A percentile compares a stretch with the other conserved stretches of the same genome.
Conservation (phyloP, 495 filamentous ascomycete genomes). For the Apodospora peruviana region DNA sequence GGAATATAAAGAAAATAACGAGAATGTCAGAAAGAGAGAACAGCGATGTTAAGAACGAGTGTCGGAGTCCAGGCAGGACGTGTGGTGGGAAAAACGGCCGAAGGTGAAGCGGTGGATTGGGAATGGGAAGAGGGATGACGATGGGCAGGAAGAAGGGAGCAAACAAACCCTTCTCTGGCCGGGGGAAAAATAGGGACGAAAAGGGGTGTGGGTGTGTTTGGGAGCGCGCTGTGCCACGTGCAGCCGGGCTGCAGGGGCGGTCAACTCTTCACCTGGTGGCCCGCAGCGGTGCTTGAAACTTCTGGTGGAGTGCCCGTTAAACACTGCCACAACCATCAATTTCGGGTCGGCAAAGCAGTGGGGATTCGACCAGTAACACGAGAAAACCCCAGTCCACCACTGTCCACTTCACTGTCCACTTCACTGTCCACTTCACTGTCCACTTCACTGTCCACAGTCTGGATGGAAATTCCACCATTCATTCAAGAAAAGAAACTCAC, state of each 20-base stretch:
- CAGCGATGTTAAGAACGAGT: background rate
- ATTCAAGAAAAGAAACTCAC: too few species aligned
- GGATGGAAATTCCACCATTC: too few species aligned
- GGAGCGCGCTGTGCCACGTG: background rate
- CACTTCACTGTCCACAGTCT: too few species aligned
- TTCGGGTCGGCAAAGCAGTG: background rate
- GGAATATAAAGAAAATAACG: background rate
- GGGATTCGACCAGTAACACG: too few species aligned
- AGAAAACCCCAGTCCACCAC: too few species aligned
- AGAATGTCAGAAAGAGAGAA: background rate
- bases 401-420: too few species aligned
- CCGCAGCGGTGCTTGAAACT: too few species aligned
- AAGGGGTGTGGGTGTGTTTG: background rate
- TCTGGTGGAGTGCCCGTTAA: background rate
- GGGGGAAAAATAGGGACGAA: background rate
- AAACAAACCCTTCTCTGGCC: background rate
- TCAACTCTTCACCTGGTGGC: background rate
- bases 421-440: too few species aligned
- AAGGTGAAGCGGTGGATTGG: background rate
- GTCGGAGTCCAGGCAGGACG: background rate
- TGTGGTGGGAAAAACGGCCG: background rate
- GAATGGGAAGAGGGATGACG: background rate
- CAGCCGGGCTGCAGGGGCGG: slow-evolving; percentile 5
- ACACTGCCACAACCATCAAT: background rate
- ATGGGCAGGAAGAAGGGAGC: background rate